Evolutionary conservation across 2,329 filamentous ascomycete genomes (phyloP).

Genomic region (Chaetomium olivaceum): DNA sequence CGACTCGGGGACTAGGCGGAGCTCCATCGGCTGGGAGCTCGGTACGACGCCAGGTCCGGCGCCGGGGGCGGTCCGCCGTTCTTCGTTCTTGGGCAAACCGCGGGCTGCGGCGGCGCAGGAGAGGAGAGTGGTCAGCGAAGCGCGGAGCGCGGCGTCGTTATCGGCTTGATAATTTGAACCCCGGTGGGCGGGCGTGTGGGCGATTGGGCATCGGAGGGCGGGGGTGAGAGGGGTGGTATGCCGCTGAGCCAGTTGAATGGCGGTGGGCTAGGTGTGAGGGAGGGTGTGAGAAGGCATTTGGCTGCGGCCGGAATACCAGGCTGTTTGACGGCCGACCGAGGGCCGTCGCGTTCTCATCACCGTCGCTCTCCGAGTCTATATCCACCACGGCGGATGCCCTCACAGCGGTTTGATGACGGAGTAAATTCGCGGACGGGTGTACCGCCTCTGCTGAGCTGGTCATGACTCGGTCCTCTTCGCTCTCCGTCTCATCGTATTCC

Average conservation of each 20-base stretch:
- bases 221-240: slow-evolving; percentile 52
- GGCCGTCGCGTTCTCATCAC: slow-evolving; percentile 79
- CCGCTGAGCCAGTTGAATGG: slow-evolving; percentile 52
- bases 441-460: slow-evolving; percentile 61
- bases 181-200: slow-evolving; percentile 49
- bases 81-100: slow-evolving; percentile 68
- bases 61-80: slow-evolving; percentile 40
- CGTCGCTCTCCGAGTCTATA: slow-evolving; percentile 47
- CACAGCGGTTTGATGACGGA: slow-evolving; percentile 41
- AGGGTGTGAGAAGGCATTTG: slow-evolving; percentile 89
- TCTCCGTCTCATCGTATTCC: slow-evolving; percentile 92
- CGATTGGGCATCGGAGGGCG: slow-evolving; percentile 53
- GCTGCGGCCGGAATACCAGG: slow-evolving; percentile 75
- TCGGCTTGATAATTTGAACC: slow-evolving; percentile 72
- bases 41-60: slow-evolving; percentile 45
- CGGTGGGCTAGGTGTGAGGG: slow-evolving; percentile 55
- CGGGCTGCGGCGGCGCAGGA: slow-evolving; percentile 93
- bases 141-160: slow-evolving; percentile 88
- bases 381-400: slow-evolving; percentile 40
- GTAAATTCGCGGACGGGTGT: slow-evolving; percentile 35
- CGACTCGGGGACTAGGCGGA: slow-evolving; percentile 62
- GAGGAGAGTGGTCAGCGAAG: slow-evolving; percentile 89
- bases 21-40: slow-evolving; percentile 56
- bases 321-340: slow-evolving; percentile 63
- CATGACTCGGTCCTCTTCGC: slow-evolving; percentile 72